Conservation (phyloP, 2,329 filamentous ascomycete genomes). For the Cyphellophora europaea region DNA sequence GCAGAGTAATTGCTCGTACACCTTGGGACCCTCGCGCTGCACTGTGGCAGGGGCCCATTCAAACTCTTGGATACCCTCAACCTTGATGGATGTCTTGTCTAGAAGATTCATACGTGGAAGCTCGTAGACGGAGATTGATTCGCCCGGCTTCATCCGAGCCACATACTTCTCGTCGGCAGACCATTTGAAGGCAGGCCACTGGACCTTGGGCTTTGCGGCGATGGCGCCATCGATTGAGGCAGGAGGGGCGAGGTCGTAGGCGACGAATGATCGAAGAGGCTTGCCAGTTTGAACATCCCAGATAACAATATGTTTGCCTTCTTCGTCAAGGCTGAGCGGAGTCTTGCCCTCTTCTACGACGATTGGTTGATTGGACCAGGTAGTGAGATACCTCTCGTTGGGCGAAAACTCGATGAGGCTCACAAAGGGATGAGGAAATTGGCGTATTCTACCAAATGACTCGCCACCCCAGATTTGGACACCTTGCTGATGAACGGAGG, state of each 20-base stretch:
- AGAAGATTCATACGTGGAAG: slow-evolving; percentile 80
- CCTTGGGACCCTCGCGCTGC: slow-evolving; percentile 75
- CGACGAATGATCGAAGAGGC: slow-evolving; percentile 86
- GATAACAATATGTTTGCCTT: slow-evolving; percentile 98
- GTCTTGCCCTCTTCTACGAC: slow-evolving; percentile 82
- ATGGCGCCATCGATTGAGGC: slow-evolving; percentile 53
- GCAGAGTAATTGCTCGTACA: slow-evolving; percentile 90
- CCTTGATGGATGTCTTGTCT: slow-evolving; percentile 87
- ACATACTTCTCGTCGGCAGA: slow-evolving; percentile 96
- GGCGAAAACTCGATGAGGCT: slow-evolving; percentile 96
- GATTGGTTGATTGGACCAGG: slow-evolving; percentile 93
- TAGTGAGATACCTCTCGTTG: slow-evolving; percentile 83
- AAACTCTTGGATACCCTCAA: slow-evolving; percentile 94
- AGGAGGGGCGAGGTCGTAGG: slow-evolving; percentile 61
- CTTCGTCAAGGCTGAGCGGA: slow-evolving; percentile 78
- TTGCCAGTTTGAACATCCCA: slow-evolving; percentile 91
- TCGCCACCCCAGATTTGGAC: slow-evolving; percentile 93
- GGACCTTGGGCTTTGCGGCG: slow-evolving; percentile 78
- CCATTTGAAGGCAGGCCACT: slow-evolving; percentile 99
- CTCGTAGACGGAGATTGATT: slow-evolving; percentile 87
- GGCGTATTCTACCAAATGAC: slow-evolving; percentile 80
- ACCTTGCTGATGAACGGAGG: slow-evolving; percentile 90
- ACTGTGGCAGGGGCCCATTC: slow-evolving; percentile 88
- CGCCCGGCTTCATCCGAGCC: slow-evolving; percentile 76
- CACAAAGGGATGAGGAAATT: slow-evolving; percentile 90